Base-by-base conservation (phyloP, 768 basidiomycete genomes). In the Tricholoma hemisulphureum region DNA sequence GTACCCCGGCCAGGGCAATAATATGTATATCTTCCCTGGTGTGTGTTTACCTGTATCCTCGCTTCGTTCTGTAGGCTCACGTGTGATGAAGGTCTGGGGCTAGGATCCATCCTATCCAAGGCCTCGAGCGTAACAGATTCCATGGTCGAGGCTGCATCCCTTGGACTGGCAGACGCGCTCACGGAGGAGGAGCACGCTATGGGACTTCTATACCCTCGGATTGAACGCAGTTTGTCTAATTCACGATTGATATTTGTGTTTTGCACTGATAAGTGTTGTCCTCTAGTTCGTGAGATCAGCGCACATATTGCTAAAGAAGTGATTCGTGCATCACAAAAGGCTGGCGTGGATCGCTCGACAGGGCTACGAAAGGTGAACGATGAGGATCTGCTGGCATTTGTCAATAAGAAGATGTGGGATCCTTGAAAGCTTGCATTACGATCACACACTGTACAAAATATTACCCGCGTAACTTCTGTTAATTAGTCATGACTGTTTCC, bases 1-100 rank as follows among this genome's bases (percentile, higher is more conserved):
- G 62, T 86, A 87, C 61, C 86, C 95, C 2, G 91, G 92, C 21
- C 95, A 97, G 73, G 94, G 94, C 24, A 97, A 96, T 71, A 98
- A 96, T 72, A 94, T 95, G 91, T 91, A 89, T 70, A 88, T 89
- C 66, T 88, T 88, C 79, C 86, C 85, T 50, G 83, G 85, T 83
- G 39, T 14, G 72, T 18, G 14, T 21, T 29, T 28, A 9, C 11
- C 29, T 20, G 39, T n/a, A n/a, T n/a, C 29, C 29, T 7, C 20
- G 13, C 31, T 51, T 23, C 34, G 23, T 21, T 11, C n/a, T 18
- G 41, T 29, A 49, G 6, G 26, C 46, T 49, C 9, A 49, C 6
- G 26, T 18, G n/a, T 18, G 28, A 29, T 49, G 3, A 69, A 76
- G 88, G 90, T 41, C 76, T 93, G 59, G 94, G 92, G n/a, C 77